Conservation (phyloP, 2,329 filamentous ascomycete species). For the Pseudonectria buxi region DNA sequence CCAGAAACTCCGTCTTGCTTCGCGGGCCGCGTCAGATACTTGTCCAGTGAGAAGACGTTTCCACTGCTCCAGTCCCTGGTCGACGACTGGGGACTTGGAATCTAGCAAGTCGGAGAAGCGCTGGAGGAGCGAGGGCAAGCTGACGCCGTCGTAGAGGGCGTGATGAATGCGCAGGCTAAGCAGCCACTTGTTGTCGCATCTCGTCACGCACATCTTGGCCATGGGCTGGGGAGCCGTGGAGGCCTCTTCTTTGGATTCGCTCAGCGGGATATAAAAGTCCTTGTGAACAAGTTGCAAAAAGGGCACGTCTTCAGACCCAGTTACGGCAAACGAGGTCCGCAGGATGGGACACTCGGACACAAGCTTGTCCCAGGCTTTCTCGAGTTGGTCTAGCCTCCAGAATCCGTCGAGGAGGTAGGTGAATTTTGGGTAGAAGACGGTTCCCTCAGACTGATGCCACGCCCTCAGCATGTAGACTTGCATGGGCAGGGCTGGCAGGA, state of each 20-base stretch:
- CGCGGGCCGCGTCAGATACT: conserved; percentile 1
- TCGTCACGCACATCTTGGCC: conserved; percentile 5
- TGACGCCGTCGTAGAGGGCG: conserved; percentile 81
- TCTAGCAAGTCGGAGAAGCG: conserved; percentile 13
- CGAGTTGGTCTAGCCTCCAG: conserved; percentile 35
- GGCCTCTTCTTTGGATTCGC: background rate
- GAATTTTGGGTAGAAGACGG: conserved; percentile 70
- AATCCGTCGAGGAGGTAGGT: conserved; percentile 44
- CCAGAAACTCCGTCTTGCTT: conserved; percentile 34
- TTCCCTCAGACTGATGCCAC: conserved; percentile 63
- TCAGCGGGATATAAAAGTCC: conserved; percentile 6
- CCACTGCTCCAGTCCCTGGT: conserved; percentile 20
- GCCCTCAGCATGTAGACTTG: conserved; percentile 74
- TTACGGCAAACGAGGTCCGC: conserved; percentile 59
- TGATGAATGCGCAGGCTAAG: conserved; percentile 67
- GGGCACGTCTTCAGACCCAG: conserved; percentile 37
- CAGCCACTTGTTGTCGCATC: conserved; percentile 14
- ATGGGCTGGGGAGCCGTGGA: conserved; percentile 6
- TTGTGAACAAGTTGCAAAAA: conserved; percentile 58
- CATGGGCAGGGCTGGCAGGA: conserved; percentile 67
- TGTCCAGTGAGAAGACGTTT: conserved; percentile 12
- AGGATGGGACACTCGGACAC: conserved; percentile 54
- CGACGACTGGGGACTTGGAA: conserved; percentile 5
- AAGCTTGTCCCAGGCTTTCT: conserved; percentile 55
- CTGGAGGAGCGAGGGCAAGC: conserved; percentile 57